Evolutionary conservation across 2,329 filamentous ascomycete species (phyloP).

Genomic region (Fusarium bactridioides): DNA sequence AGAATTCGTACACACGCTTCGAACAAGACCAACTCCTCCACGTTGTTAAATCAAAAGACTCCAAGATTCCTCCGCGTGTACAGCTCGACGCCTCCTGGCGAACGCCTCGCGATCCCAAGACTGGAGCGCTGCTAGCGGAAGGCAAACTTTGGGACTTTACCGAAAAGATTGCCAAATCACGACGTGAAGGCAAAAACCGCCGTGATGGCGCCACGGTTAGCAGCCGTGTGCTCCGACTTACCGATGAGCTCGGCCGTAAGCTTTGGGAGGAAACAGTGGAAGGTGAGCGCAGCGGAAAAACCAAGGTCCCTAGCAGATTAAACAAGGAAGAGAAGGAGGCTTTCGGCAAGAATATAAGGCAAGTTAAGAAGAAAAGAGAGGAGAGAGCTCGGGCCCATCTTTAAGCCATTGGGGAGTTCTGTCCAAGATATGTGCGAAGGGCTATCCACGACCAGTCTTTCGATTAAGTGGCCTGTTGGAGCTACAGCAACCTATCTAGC

Average conservation of each 20-base stretch:
- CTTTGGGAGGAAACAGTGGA: conserved; percentile 69
- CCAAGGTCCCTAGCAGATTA: conserved; percentile 52
- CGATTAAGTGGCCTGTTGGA: not conserved
- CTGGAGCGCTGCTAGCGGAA: conserved; percentile 68
- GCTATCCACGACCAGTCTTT: not conserved
- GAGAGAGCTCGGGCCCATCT: conserved; percentile 61
- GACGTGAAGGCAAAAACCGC: conserved; percentile 93
- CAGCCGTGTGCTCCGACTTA: conserved; percentile 78
- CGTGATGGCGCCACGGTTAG: conserved; percentile 92
- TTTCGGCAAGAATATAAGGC: conserved; percentile 54
- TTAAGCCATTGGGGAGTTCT: conserved; percentile 41
- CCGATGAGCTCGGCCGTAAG: conserved; percentile 74
- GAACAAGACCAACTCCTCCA: conserved; percentile 90
- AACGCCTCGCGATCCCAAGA: conserved; percentile 69
- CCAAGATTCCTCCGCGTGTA: conserved; percentile 68
- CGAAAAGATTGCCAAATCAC: conserved; percentile 81
- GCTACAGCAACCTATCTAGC: not conserved
- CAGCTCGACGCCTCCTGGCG: conserved; percentile 79
- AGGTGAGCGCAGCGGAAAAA: conserved; percentile 48
- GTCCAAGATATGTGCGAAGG: conserved; percentile 10
- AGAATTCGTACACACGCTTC: conserved; percentile 89
- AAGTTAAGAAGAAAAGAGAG: conserved; percentile 57
- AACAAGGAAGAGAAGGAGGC: conserved; percentile 60
- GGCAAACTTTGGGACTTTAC: conserved; percentile 92
- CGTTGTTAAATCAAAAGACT: conserved; percentile 73